phyloP scores from a whole-genome alignment of 2,329 filamentous ascomycete species.

The Cryphonectria nitschkei region DNA sequence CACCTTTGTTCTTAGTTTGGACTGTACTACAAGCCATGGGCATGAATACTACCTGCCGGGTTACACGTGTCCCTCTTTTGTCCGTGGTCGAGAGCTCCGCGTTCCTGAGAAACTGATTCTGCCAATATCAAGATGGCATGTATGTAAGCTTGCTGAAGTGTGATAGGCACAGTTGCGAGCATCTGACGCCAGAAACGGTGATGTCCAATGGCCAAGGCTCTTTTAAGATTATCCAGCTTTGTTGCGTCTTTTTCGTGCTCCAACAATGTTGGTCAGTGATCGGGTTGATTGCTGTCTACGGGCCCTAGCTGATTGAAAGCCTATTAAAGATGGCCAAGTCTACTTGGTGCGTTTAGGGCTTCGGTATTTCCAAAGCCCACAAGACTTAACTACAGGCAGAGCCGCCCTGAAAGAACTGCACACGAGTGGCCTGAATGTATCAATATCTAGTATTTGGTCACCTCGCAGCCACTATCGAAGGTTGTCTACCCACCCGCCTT shows the following conservation, averaged over 20 bases:
- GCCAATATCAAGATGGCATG: background rate
- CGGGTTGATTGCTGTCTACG: background rate
- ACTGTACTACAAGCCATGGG: background rate
- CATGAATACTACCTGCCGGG: background rate
- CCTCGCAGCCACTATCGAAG: background rate
- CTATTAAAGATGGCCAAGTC: background rate
- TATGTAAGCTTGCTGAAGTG: background rate
- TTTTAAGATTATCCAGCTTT: background rate
- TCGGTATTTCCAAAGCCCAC: background rate
- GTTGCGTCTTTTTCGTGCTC: no score
- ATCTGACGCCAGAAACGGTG: background rate
- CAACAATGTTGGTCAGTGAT: no score
- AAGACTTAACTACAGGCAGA: background rate
- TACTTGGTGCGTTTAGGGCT: background rate
- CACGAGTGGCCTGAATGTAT: background rate
- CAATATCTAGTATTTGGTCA: background rate
- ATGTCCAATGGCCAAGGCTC: background rate
- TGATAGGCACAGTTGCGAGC: background rate
- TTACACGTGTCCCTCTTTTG: background rate
- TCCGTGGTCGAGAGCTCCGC: background rate
- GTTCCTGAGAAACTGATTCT: background rate
- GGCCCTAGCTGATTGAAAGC: no score
- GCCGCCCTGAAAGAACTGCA: background rate
- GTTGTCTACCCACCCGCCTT: background rate
- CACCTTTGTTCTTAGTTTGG: background rate